phyloP scores from a whole-genome alignment of 768 basidiomycete genomes.

The Suillus brevipes region DNA sequence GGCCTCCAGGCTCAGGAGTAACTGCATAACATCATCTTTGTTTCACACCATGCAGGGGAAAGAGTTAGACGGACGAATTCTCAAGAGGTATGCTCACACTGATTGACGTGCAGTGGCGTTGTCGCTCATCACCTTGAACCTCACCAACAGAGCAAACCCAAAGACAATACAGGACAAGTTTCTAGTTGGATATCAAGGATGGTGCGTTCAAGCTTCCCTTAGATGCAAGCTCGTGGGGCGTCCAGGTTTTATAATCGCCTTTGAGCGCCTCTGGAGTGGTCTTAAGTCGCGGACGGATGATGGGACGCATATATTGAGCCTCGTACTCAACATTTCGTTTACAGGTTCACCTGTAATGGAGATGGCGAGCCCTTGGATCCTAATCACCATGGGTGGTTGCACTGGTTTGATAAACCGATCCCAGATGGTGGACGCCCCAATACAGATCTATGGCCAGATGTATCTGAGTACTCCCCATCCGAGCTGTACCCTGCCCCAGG shows the following conservation, averaged over 20 bases:
- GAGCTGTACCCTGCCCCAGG: conserved; percentile 75
- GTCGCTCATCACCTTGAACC: neutral
- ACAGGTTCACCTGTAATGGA: conserved; percentile 71
- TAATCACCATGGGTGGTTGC: conserved; percentile 84
- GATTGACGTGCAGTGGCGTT: neutral
- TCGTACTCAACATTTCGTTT: neutral
- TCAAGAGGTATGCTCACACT: conserved; percentile 12
- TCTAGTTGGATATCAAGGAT: conserved; percentile 85
- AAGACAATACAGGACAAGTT: conserved; percentile 83
- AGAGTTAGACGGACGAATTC: conserved; percentile 7
- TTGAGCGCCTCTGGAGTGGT: neutral
- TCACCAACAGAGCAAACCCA: conserved; percentile 55
- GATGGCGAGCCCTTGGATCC: conserved; percentile 69
- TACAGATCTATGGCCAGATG: conserved; percentile 80
- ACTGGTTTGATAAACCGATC: conserved; percentile 77
- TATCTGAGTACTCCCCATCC: conserved; percentile 64
- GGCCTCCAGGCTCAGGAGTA: neutral
- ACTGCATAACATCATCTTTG: neutral
- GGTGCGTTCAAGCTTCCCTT: conserved; percentile 43
- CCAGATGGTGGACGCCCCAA: conserved; percentile 70
- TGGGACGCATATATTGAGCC: neutral
- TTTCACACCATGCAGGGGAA: conserved; percentile 2
- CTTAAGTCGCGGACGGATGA: neutral
- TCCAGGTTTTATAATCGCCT: neutral
- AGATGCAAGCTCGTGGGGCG: neutral